Evolutionary conservation across 2,329 filamentous ascomycete species (phyloP).

Genomic region (Penicillium sp.): DNA sequence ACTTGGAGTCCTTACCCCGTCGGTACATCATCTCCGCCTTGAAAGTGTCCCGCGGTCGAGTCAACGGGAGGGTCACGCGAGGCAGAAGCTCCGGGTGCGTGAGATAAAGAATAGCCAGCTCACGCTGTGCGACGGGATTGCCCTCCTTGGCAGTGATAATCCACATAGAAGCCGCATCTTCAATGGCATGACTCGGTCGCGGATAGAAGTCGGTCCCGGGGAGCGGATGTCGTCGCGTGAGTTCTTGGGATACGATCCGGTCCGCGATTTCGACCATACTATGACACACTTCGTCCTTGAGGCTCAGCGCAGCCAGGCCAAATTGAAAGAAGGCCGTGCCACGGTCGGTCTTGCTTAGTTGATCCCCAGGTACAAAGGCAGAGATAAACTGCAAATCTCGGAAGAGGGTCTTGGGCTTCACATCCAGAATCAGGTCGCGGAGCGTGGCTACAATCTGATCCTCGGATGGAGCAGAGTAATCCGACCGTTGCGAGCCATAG

Average conservation of each 20-base stretch:
- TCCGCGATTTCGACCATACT: conserved; percentile 76
- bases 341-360: conserved; percentile 54
- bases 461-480: conserved; percentile 54
- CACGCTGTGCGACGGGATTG: conserved; percentile 79
- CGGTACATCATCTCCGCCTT: conserved; percentile 75
- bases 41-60: conserved; percentile 81
- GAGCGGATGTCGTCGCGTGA: conserved; percentile 35
- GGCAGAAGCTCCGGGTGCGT: conserved; percentile 81
- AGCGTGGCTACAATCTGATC: conserved; percentile 60
- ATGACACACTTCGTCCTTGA: conserved; percentile 81
- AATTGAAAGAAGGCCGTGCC: conserved; percentile 86
- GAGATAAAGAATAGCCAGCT: conserved; percentile 88
- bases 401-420: conserved; percentile 75
- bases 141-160: conserved; percentile 92
- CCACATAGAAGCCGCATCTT: conserved; percentile 82
- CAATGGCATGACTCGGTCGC: conserved; percentile 39
- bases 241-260: conserved; percentile 58
- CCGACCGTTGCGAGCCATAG: conserved; percentile 37
- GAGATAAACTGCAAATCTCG: conserved; percentile 71
- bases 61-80: conserved; percentile 74
- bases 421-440: conserved; percentile 60
- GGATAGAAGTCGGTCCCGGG: conserved; percentile 28
- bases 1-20: conserved; percentile 59
- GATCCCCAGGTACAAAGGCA: conserved; percentile 54
- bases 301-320: conserved; percentile 75